These are phyloP conservation scores for Akanthomyces uredinophilus DNA, from an alignment of 2,329 filamentous ascomycete genomes.

Conservation along the genomic window DNA sequence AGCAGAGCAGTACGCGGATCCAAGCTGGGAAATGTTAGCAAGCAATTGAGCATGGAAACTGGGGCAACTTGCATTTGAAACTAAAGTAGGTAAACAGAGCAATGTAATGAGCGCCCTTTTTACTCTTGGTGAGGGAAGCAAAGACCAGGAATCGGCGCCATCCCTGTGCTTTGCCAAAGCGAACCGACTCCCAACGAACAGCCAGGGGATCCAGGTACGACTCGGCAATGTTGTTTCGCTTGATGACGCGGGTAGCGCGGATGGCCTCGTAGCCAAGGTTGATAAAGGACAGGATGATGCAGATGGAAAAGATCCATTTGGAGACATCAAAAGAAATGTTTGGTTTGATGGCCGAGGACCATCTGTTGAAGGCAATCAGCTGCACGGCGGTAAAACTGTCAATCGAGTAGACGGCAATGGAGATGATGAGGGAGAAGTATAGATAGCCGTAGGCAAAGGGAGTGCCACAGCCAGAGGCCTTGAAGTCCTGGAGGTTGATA, in stretches of 20 bases:
- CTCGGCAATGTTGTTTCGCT: constrained; percentile 78
- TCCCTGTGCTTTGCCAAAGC: constrained; percentile 68
- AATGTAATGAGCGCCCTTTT: constrained; percentile 84
- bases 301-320: constrained; percentile 92
- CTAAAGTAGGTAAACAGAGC: constrained; percentile 87
- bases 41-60: background rate
- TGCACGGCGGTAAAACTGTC: constrained; percentile 94
- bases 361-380: constrained; percentile 79
- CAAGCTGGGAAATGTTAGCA: constrained; percentile 53
- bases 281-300: constrained; percentile 85
- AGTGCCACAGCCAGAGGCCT: constrained; percentile 70
- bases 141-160: constrained; percentile 92
- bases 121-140: constrained; percentile 82
- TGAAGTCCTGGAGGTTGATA: constrained; percentile 75
- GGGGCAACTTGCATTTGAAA: constrained; percentile 50
- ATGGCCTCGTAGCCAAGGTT: constrained; percentile 78
- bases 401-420: constrained; percentile 78
- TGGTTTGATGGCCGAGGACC: constrained; percentile 79
- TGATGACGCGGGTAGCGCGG: constrained; percentile 74
- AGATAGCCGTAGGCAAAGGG: constrained; percentile 80
- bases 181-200: constrained; percentile 75
- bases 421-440: constrained; percentile 73
- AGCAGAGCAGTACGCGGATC: constrained; percentile 83
- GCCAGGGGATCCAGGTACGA: constrained; percentile 88
- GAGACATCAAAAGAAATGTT: constrained; percentile 70